These are phyloP conservation scores for Lecanicillium sp. DNA, from an alignment of 2,329 filamentous ascomycete species.

Conservation along the genomic window DNA sequence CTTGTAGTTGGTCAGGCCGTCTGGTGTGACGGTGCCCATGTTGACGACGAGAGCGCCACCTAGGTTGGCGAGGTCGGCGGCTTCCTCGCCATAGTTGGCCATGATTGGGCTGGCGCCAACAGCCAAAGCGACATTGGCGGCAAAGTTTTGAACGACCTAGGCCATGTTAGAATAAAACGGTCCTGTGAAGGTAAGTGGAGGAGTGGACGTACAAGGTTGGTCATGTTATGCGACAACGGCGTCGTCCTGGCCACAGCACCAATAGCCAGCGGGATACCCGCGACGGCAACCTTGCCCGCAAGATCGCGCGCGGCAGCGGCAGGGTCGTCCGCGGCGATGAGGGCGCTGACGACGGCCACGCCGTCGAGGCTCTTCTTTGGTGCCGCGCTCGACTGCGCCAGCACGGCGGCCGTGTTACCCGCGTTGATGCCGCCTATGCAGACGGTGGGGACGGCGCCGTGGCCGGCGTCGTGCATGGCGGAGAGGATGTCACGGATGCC, in stretches of 20 bases:
- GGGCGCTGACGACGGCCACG: conserved; percentile 82
- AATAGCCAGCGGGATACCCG: conserved; percentile 46
- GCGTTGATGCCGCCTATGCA: conserved; percentile 86
- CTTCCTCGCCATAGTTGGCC: conserved; percentile 81
- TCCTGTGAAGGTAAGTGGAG: neutral
- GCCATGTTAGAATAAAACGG: too few species aligned
- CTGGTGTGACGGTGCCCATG: conserved; percentile 84
- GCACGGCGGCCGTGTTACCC: conserved; percentile 64
- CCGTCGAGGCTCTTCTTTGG: conserved; percentile 61
- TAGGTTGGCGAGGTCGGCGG: conserved; percentile 67
- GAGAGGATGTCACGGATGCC: conserved; percentile 48
- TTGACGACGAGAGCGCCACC: conserved; percentile 81
- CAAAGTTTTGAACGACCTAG: conserved; percentile 81
- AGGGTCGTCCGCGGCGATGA: conserved; percentile 66
- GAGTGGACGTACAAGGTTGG: conserved; percentile 58
- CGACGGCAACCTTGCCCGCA: conserved; percentile 32
- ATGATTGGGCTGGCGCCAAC: conserved; percentile 90
- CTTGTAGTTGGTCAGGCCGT: conserved; percentile 63
- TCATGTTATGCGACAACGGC: conserved; percentile 93
- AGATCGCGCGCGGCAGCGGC: conserved; percentile 55
- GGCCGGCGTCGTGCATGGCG: conserved; percentile 42
- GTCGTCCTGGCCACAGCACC: conserved; percentile 51
- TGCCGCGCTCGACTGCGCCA: conserved; percentile 55
- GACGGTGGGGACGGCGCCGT: conserved; percentile 52
- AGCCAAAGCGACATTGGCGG: conserved; percentile 80